Conservation (phyloP, 2,329 filamentous ascomycete genomes). For the Scleromitrula shiraiana region DNA sequence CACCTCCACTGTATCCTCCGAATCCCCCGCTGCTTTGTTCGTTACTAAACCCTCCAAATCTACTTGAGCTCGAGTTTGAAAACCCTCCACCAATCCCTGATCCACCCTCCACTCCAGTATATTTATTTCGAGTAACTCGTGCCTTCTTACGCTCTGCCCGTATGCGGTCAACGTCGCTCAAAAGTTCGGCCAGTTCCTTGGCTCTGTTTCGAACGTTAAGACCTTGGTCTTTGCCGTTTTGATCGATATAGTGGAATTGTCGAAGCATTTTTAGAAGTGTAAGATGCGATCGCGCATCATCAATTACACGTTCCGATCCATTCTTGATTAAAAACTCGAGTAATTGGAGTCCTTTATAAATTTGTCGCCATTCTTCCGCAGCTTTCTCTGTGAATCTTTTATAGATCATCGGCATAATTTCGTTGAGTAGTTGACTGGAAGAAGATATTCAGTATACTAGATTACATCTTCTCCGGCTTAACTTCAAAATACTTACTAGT, state of each 20-base stretch:
- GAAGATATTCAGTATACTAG: slow-evolving; percentile 14
- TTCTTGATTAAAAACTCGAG: slow-evolving; percentile 98
- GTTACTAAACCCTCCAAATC: slow-evolving; percentile 86
- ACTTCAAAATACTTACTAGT: slow-evolving; percentile 63
- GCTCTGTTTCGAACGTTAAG: slow-evolving; percentile 95
- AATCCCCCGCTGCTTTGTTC: slow-evolving; percentile 58
- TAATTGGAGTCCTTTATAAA: slow-evolving; percentile 96
- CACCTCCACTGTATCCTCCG: slow-evolving; percentile 58
- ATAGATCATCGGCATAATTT: slow-evolving; percentile 99
- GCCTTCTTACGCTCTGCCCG: slow-evolving; percentile 82
- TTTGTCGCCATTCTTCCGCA: slow-evolving; percentile 97
- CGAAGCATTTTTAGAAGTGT: slow-evolving; percentile 96
- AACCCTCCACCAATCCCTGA: slow-evolving; percentile 48
- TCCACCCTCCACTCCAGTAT: slow-evolving; percentile 87
- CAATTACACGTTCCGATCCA: slow-evolving; percentile 92
- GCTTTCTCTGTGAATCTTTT: slow-evolving; percentile 97
- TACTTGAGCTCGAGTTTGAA: slow-evolving; percentile 37
- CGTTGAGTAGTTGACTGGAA: slow-evolving; percentile 82
- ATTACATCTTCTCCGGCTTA: too few species aligned
- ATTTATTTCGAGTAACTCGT: slow-evolving; percentile 83
- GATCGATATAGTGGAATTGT: slow-evolving; percentile 94
- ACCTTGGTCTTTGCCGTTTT: slow-evolving; percentile 96
- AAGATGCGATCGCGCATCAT: slow-evolving; percentile 91
- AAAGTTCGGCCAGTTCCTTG: slow-evolving; percentile 89
- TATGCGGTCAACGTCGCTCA: slow-evolving; percentile 86